phyloP scores from a whole-genome alignment of 306 rosid genomes.

The Sicyos baderoa region DNA sequence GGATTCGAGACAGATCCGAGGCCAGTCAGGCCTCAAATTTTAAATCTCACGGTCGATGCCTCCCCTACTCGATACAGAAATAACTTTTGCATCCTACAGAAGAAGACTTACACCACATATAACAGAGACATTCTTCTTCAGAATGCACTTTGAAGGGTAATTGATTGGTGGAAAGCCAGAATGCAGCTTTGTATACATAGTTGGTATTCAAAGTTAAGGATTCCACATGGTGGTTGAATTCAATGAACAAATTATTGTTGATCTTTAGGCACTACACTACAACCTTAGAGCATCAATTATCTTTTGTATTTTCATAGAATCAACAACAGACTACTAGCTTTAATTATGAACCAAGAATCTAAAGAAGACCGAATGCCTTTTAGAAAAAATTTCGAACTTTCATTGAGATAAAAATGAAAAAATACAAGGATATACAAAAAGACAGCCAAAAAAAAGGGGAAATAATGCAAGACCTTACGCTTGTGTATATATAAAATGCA shows the following conservation, averaged over 20 bases:
- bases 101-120: neutral
- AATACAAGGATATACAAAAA: too few relatives aligned
- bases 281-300: too few relatives aligned
- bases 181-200: neutral
- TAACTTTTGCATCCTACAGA: neutral
- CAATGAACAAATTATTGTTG: neutral
- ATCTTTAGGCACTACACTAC: too few relatives aligned
- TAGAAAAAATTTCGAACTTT: too few relatives aligned
- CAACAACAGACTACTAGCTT: neutral
- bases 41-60: neutral
- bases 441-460: too few relatives aligned
- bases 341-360: neutral
- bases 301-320: neutral
- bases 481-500: neutral
- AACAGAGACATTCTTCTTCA: neutral
- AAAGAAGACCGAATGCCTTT: too few relatives aligned
- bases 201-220: neutral
- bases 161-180: conserved; percentile 6
- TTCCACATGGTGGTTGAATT: neutral
- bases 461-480: too few relatives aligned
- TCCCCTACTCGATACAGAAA: neutral
- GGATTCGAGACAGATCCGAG: neutral
- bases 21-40: neutral
- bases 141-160: neutral
- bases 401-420: too few relatives aligned